Conservation (phyloP, 192 early-diverging fungal genomes). For the Dissophora ornata region DNA sequence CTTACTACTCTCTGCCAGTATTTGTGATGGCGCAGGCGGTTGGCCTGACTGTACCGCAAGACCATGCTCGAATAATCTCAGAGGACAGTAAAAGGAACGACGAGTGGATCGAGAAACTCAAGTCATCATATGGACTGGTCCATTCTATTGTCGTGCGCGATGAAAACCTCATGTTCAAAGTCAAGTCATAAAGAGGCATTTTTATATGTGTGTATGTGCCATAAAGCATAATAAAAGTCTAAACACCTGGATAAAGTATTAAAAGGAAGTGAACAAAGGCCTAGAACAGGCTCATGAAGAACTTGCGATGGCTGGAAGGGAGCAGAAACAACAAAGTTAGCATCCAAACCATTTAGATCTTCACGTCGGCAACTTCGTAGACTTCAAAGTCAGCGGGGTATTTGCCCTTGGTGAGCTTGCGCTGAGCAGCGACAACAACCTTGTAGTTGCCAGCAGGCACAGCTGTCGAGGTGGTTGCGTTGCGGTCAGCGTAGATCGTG, state of each 20-base stretch:
- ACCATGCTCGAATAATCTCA: neutral
- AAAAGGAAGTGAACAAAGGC: too few relatives aligned
- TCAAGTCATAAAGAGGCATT: slow-evolving; percentile 17
- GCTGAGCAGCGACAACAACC: slow-evolving; percentile 35
- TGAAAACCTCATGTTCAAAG: slow-evolving; percentile 38
- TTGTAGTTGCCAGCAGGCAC: slow-evolving; percentile 35
- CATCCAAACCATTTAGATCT: slow-evolving; percentile 4
- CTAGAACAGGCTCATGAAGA: too few relatives aligned
- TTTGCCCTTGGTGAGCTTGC: slow-evolving; percentile 29
- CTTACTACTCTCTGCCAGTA: slow-evolving; percentile 38
- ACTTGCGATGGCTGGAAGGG: too few relatives aligned
- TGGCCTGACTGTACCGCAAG: neutral
- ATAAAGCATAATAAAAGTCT: too few relatives aligned
- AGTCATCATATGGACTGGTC: slow-evolving; percentile 21
- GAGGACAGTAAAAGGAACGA: neutral
- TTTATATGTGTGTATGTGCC: slow-evolving; percentile 8
- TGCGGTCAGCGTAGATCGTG: slow-evolving; percentile 3
- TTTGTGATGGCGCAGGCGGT: slow-evolving; percentile 15
- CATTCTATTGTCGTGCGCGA: slow-evolving; percentile 26
- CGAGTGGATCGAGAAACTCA: slow-evolving; percentile 4
- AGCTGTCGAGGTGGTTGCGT: neutral
- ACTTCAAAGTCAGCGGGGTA: slow-evolving; percentile 44
- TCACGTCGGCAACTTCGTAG: slow-evolving; percentile 25
- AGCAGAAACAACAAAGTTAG: too few relatives aligned
- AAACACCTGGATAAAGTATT: too few relatives aligned